Evolutionary conservation across 768 basidiomycete genomes (phyloP), one percentile per base, ranked within the genome.

Genomic region (Kwoniella dejecticola): DNA sequence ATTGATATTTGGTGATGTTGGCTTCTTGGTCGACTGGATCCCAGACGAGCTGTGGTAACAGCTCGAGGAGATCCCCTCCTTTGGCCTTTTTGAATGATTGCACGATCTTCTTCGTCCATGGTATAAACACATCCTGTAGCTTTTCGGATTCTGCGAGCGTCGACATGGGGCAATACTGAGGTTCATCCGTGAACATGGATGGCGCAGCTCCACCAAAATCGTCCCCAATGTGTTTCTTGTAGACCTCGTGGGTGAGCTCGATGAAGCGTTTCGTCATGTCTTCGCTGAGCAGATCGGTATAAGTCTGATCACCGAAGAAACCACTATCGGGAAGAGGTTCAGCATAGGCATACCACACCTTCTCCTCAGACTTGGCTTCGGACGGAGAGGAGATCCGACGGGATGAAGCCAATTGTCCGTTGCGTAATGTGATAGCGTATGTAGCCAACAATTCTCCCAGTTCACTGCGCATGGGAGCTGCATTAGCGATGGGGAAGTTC

Each of bases 141-240:
- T 50, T 54, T 19, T 60, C 55, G 2, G 64, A 36, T 29, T 48
- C 44, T 40, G 57, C 58, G 15, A 70, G 54, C 4, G 53, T 58
- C 58, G 31, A 54, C 57, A 59, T 59, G 6, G 57, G 57, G 48
- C 61, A 62, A 52, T 53, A 62, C 44, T 73, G 71, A 12, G 71
- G 71, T 26, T 73, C 71, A 42, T 73, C 71, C 0, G 69, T 70
- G 57, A 73, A 73, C 36, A 73, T 73, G 1, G 67, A 68, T 3
- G 71, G 71, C 0, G 70, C 54, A 6, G 64, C 53, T 15, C 10
- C 41, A 10, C 69, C 69, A 41, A 73, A 73, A 6, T 70, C 69
- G 3, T 60, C 33, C 12, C 71, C 71, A 12, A 63, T 48, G 10
- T 63, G 40, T 27, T 58, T 46, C 26, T 63, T 59, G 47, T 70